These are phyloP conservation scores for Leavenworthia alabamica DNA, from an alignment of 345 rosid genomes.

Conservation along the genomic window DNA sequence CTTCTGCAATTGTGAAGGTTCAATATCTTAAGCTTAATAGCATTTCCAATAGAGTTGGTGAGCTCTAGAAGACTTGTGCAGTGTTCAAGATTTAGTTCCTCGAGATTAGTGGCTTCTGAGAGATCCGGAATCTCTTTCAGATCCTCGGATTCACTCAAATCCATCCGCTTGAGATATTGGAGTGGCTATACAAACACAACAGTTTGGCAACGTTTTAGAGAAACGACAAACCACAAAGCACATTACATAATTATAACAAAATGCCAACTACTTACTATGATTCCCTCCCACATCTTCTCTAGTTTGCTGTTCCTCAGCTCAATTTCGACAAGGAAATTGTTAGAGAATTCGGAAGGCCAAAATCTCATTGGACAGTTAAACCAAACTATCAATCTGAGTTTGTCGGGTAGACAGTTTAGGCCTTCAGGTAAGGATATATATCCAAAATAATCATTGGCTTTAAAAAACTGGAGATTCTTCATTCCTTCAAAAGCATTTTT, in stretches of 20 bases:
- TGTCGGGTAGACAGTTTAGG: conserved; percentile 11
- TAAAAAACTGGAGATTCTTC: conserved; percentile 18
- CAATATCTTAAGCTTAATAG: conserved; percentile 1
- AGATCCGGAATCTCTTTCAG: conserved; percentile 22
- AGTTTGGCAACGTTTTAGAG: background rate
- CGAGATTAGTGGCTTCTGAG: conserved; percentile 16
- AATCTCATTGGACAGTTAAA: background rate
- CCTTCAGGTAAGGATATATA: background rate
- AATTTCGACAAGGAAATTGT: conserved; percentile 11
- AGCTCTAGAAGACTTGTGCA: background rate
- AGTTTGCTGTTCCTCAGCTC: background rate
- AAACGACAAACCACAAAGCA: background rate
- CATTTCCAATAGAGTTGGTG: background rate
- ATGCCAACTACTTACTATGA: background rate
- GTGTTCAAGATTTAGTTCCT: background rate
- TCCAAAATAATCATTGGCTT: rapidly evolving
- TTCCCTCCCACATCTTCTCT: background rate
- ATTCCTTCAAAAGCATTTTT: background rate
- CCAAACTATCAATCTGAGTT: conserved; percentile 21
- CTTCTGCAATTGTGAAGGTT: background rate
- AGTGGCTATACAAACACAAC: background rate
- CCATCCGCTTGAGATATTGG: conserved; percentile 2
- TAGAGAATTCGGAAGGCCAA: conserved; percentile 6
- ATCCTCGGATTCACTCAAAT: background rate
- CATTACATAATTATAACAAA: background rate